These are phyloP conservation scores for Geosmithia flava DNA, from an alignment of 2,329 filamentous ascomycete species.

Conservation along the genomic window DNA sequence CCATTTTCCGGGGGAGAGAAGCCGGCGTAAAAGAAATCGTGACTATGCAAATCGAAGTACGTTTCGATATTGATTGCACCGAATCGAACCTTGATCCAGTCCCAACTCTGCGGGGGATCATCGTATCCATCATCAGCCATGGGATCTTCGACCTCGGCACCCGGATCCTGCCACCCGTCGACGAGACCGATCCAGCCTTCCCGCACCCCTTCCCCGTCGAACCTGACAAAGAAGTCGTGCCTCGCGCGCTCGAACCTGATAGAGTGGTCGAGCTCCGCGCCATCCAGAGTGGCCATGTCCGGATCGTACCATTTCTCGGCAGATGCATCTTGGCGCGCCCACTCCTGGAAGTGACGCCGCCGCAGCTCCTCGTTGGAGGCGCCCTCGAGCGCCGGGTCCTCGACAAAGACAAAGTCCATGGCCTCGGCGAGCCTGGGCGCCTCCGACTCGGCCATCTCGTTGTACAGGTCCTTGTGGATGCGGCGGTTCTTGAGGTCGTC, in stretches of 20 bases:
- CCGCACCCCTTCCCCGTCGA: conserved; percentile 4
- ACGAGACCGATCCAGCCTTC: background rate
- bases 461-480: background rate
- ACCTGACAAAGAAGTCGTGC: conserved; percentile 5
- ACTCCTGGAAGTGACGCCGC: conserved; percentile 5
- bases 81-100: background rate
- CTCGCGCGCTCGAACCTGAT: conserved; percentile 1
- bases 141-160: no score
- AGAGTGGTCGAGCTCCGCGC: background rate
- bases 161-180: background rate
- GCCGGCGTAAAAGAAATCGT: no score
- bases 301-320: no score
- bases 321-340: conserved; percentile 2
- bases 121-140: no score
- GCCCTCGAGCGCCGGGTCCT: conserved; percentile 7
- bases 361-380: conserved; percentile 5
- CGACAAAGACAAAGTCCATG: conserved; percentile 7
- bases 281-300: background rate
- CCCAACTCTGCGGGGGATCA: background rate
- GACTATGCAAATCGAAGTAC: background rate
- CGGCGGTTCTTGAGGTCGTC: background rate
- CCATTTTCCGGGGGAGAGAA: no score
- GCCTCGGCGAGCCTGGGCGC: conserved; percentile 4
- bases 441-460: conserved; percentile 1
- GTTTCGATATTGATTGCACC: background rate